phyloP scores from a whole-genome alignment of 345 rosid genomes.

The Eucalyptus tenuipes region DNA sequence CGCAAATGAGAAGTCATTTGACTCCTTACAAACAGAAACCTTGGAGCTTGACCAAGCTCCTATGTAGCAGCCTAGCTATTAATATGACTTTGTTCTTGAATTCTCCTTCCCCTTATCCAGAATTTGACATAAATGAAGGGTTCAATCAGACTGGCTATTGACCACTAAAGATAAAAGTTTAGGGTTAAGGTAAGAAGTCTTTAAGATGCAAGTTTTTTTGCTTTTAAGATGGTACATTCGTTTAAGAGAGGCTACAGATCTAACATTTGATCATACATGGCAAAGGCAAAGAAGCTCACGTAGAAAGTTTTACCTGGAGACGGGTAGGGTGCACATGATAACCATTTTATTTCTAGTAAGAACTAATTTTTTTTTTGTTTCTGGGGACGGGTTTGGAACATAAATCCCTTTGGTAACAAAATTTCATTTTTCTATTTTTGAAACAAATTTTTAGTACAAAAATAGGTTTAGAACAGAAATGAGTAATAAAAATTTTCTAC shows the following conservation, averaged over 20 bases:
- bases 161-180: neutral
- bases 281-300: neutral
- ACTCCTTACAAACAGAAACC: constrained; percentile 20
- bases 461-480: rapidly evolving
- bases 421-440: no score
- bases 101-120: constrained; percentile 26
- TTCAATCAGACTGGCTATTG: neutral
- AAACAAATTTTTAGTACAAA: no score
- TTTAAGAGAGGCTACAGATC: neutral
- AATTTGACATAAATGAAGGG: neutral
- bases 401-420: no score
- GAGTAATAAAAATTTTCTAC: rapidly evolving
- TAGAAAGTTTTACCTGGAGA: neutral
- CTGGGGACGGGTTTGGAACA: rapidly evolving
- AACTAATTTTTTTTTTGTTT: no score
- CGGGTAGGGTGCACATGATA: no score
- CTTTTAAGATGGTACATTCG: neutral
- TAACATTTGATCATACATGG: neutral
- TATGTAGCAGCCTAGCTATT: constrained; percentile 25
- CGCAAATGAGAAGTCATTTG: constrained; percentile 28
- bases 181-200: neutral
- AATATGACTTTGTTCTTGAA: constrained; percentile 22
- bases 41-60: constrained; percentile 22
- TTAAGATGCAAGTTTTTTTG: neutral
- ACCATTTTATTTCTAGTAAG: rapidly evolving